Conservation (phyloP, 176 grass and related monocot genomes). For the Puya raimondii region DNA sequence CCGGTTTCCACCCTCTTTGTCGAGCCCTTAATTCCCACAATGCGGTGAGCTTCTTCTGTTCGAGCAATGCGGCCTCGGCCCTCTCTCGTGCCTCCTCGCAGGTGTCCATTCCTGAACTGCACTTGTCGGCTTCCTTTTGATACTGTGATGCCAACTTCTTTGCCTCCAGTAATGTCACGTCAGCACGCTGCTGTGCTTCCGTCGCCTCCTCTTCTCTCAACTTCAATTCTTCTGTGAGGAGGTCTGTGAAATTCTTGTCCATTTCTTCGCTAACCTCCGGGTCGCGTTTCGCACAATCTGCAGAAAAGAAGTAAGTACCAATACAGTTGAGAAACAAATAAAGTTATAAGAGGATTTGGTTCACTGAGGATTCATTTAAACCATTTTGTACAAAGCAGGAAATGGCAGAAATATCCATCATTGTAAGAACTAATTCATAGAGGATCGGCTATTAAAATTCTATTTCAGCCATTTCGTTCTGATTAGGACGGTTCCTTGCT, state of each 20-base stretch:
- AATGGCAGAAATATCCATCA: not conserved
- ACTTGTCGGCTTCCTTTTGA: conserved; percentile 98
- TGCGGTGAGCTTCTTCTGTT: conserved; percentile 67
- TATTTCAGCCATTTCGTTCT: too few relatives aligned
- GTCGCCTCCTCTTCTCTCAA: conserved; percentile 72
- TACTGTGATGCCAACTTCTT: conserved; percentile 93
- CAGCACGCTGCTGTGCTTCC: conserved; percentile 61
- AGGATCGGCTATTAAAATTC: not conserved
- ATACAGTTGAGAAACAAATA: not conserved
- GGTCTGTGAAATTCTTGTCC: conserved; percentile 74
- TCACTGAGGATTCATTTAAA: not conserved
- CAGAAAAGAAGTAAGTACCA: conserved; percentile 1
- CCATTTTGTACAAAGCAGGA: not conserved
- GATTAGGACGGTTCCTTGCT: too few relatives aligned
- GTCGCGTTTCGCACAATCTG: conserved; percentile 72
- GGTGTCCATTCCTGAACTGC: conserved; percentile 94
- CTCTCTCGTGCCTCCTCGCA: conserved; percentile 92
- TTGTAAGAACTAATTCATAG: not conserved
- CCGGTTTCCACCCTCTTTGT: conserved; percentile 57
- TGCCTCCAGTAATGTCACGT: conserved; percentile 72
- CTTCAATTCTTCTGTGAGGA: conserved; percentile 75
- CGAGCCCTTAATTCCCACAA: conserved; percentile 72
- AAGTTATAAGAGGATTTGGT: not conserved
- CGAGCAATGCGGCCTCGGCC: conserved; percentile 36
- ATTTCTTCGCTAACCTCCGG: conserved; percentile 58